phyloP scores from a whole-genome alignment of 1,284 basidiomycete genomes.

The Rhizopogon parksii region DNA sequence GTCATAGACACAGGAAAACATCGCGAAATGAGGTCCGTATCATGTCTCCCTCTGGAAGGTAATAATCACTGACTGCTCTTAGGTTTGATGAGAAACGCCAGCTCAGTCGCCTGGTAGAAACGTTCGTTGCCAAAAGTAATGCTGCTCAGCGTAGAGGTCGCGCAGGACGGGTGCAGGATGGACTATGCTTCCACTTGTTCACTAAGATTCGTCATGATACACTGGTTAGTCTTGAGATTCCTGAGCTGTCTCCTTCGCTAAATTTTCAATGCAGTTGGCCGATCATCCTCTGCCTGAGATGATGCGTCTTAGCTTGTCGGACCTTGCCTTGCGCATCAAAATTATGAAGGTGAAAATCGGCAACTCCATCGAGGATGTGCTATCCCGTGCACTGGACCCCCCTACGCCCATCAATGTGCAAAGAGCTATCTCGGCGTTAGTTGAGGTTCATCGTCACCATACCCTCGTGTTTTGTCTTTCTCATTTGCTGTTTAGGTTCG shows the following conservation, averaged over 20 bases:
- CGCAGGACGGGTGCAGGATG: constrained; percentile 87
- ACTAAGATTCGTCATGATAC: constrained; percentile 84
- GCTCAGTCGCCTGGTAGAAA: constrained; percentile 88
- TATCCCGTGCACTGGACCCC: constrained; percentile 86
- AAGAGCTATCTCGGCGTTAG: constrained; percentile 82
- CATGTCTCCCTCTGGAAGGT: background rate
- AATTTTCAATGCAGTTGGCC: constrained; percentile 54
- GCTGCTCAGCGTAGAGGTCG: constrained; percentile 89
- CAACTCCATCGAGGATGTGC: constrained; percentile 82
- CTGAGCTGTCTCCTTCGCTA: constrained; percentile 11
- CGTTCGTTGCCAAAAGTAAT: constrained; percentile 90
- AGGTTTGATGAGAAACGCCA: constrained; percentile 98
- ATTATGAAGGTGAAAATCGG: constrained; percentile 92
- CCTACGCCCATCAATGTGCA: constrained; percentile 86
- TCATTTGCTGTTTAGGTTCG: constrained; percentile 47
- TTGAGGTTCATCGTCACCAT: constrained; percentile 60
- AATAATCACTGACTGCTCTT: constrained; percentile 11
- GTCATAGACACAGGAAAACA: constrained; percentile 97
- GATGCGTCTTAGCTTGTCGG: constrained; percentile 89
- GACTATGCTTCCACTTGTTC: constrained; percentile 95
- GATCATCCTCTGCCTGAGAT: constrained; percentile 96
- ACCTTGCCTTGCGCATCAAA: constrained; percentile 93
- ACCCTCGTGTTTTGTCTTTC: background rate
- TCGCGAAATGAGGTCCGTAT: constrained; percentile 74
- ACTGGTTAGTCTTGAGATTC: constrained; percentile 40